Conservation (phyloP, 768 basidiomycete genomes). For the Tephrocybe sp. region DNA sequence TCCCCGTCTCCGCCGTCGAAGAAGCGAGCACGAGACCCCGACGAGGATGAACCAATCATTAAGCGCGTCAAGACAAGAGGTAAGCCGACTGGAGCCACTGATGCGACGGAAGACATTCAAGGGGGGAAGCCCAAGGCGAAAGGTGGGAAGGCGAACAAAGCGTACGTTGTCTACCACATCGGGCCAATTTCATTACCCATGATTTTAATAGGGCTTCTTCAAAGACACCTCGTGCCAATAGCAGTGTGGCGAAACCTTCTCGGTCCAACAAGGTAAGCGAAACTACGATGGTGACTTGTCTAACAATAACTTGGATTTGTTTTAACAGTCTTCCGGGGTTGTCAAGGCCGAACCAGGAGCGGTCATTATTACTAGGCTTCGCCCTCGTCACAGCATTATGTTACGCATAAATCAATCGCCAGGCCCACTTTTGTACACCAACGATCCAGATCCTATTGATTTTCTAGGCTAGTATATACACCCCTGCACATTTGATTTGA, state of each 20-base stretch:
- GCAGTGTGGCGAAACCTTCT: not conserved
- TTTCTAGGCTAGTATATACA: conserved; percentile 15
- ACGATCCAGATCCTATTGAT: conserved; percentile 28
- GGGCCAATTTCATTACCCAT: not conserved
- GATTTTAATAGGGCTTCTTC: not conserved
- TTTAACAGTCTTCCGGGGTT: not conserved
- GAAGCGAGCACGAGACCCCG: conserved; percentile 10
- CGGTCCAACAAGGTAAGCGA: not conserved
- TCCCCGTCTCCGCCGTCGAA: not conserved
- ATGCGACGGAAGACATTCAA: not conserved
- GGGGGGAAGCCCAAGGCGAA: not conserved
- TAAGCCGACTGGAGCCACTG: not conserved
- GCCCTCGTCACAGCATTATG: conserved; percentile 22
- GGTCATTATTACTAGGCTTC: not conserved
- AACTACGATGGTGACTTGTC: not conserved
- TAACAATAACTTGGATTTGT: too few relatives aligned
- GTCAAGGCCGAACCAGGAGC: not conserved
- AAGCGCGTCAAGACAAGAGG: conserved; percentile 7
- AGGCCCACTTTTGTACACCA: conserved; percentile 18
- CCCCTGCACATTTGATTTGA: not conserved
- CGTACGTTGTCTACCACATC: conserved; percentile 6
- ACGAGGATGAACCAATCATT: not conserved
- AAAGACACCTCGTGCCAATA: not conserved
- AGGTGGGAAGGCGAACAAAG: conserved; percentile 3
- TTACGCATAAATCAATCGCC: conserved; percentile 21